A percentile compares a stretch with the other conserved stretches of the same genome.
Evolutionary conservation across 768 basidiomycete species (phyloP).

Genomic region (Termitomyces sp.): DNA sequence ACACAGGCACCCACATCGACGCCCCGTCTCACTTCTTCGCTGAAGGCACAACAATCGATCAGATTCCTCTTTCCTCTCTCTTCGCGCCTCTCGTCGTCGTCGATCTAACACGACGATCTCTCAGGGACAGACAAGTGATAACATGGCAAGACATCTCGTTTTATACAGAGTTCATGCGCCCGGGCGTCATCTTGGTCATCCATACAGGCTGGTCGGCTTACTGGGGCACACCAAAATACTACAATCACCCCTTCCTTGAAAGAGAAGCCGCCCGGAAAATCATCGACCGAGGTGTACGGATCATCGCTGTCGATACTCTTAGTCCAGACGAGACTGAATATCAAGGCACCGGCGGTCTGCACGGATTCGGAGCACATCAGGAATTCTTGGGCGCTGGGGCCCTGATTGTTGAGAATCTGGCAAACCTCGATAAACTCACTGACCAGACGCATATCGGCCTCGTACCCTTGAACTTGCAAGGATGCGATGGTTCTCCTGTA

Average conservation of each 20-base stretch:
- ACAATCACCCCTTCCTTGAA: slow-evolving; percentile 60
- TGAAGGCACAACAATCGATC: slow-evolving; percentile 50
- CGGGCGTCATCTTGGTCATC: slow-evolving; percentile 45
- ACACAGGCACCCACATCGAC: slow-evolving; percentile 78
- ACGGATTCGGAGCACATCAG: slow-evolving; percentile 52
- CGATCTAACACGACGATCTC: slow-evolving; percentile 35
- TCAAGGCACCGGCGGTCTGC: slow-evolving; percentile 25
- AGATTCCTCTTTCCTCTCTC: slow-evolving; percentile 48
- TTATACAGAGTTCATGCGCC: slow-evolving; percentile 29
- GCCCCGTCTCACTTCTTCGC: slow-evolving; percentile 69
- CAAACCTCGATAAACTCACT: slow-evolving; percentile 39
- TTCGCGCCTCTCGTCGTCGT: slow-evolving; percentile 50
- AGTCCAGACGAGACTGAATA: slow-evolving; percentile 60
- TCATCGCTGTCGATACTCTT: slow-evolving; percentile 59
- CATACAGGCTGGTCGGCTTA: slow-evolving; percentile 63
- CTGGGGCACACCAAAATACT: slow-evolving; percentile 47
- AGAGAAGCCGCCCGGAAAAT: slow-evolving; percentile 46
- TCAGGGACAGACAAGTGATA: slow-evolving; percentile 36
- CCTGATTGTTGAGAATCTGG: slow-evolving; percentile 69
- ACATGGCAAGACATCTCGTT: slow-evolving; percentile 44
- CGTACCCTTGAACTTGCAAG: slow-evolving; percentile 51
- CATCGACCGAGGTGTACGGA: slow-evolving; percentile 42
- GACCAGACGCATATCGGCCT: slow-evolving; percentile 38
- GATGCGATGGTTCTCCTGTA: slow-evolving; percentile 65
- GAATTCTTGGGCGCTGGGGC: slow-evolving; percentile 53